These are phyloP conservation scores for Pisolithus marmoratus DNA, from an alignment of 768 basidiomycete genomes.

Conservation along the genomic window DNA sequence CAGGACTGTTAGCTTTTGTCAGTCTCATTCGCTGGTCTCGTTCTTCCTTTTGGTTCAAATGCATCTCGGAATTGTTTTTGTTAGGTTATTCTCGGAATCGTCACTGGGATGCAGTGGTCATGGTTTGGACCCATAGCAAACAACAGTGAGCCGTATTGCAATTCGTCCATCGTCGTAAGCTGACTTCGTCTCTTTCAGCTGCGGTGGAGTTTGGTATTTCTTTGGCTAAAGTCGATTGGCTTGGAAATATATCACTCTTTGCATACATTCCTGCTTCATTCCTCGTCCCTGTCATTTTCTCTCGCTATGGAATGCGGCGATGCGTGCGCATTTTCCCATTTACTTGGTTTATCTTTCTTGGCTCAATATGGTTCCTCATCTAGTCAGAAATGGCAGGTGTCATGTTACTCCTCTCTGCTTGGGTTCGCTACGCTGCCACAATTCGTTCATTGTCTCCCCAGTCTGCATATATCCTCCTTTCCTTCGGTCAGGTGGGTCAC, in stretches of 20 bases:
- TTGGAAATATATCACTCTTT: slow-evolving; percentile 58
- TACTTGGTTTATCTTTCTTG: not conserved
- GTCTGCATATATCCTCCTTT: slow-evolving; percentile 54
- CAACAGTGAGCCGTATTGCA: slow-evolving; percentile 38
- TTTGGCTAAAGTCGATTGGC: slow-evolving; percentile 66
- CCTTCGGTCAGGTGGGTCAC: slow-evolving; percentile 54
- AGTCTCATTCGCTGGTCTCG: not conserved
- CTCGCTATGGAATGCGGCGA: slow-evolving; percentile 50
- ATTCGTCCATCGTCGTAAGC: not conserved
- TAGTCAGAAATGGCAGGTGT: slow-evolving; percentile 56
- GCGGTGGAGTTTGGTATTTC: slow-evolving; percentile 56
- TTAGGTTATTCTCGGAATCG: slow-evolving; percentile 59
- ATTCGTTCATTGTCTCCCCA: slow-evolving; percentile 38
- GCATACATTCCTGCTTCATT: slow-evolving; percentile 55
- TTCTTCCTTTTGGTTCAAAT: too few species aligned
- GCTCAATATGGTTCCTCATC: not conserved
- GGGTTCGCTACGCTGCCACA: slow-evolving; percentile 70
- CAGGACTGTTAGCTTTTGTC: slow-evolving; percentile 59
- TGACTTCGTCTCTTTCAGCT: slow-evolving; percentile 32
- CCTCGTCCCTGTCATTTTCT: slow-evolving; percentile 46
- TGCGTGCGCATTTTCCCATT: slow-evolving; percentile 38
- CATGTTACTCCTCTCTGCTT: slow-evolving; percentile 51
- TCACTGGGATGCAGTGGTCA: slow-evolving; percentile 62
- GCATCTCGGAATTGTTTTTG: too few species aligned
- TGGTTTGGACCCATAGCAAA: slow-evolving; percentile 86